These are phyloP conservation scores for Aspergillus pseudotamarii DNA, from an alignment of 2,329 filamentous ascomycete genomes.

Conservation along the genomic window DNA sequence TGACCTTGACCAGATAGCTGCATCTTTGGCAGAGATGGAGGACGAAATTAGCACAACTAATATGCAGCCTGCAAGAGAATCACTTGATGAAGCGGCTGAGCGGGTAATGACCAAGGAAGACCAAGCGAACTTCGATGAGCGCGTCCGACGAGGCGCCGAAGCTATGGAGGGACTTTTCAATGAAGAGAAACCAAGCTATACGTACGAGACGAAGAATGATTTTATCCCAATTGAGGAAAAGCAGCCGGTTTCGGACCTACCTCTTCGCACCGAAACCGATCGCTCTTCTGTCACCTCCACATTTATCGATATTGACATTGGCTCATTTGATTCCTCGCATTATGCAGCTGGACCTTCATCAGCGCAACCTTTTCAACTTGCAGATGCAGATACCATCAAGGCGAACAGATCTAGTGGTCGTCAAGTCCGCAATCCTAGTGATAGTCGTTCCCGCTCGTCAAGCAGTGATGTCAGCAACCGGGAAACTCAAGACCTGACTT, in stretches of 20 bases:
- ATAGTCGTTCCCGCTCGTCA: slow-evolving; percentile 36
- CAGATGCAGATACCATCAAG: slow-evolving; percentile 58
- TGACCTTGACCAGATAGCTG: slow-evolving; percentile 48
- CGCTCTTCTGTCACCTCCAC: slow-evolving; percentile 52
- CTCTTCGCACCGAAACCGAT: slow-evolving; percentile 50
- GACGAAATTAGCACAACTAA: slow-evolving; percentile 40
- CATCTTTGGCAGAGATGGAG: slow-evolving; percentile 50
- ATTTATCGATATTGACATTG: slow-evolving; percentile 61
- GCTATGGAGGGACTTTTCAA: slow-evolving; percentile 63
- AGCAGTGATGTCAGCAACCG: slow-evolving; percentile 31
- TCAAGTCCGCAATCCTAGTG: slow-evolving; percentile 41
- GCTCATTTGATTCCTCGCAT: slow-evolving; percentile 51
- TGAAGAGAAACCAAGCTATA: slow-evolving; percentile 58
- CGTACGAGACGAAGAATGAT: slow-evolving; percentile 57
- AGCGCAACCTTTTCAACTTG: slow-evolving; percentile 54
- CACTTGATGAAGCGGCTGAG: slow-evolving; percentile 33
- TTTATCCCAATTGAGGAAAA: slow-evolving; percentile 48
- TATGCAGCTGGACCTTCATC: slow-evolving; percentile 57
- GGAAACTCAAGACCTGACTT: slow-evolving; percentile 32
- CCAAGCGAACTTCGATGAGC: slow-evolving; percentile 58
- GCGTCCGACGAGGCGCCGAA: slow-evolving; percentile 58
- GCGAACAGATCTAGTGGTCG: slow-evolving; percentile 57
- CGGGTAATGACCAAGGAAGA: slow-evolving; percentile 46
- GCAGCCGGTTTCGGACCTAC: slow-evolving; percentile 57
- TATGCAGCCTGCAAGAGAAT: slow-evolving; percentile 27